Base-by-base conservation (phyloP, 2,329 filamentous ascomycete species). In the Talaromyces piceae region DNA sequence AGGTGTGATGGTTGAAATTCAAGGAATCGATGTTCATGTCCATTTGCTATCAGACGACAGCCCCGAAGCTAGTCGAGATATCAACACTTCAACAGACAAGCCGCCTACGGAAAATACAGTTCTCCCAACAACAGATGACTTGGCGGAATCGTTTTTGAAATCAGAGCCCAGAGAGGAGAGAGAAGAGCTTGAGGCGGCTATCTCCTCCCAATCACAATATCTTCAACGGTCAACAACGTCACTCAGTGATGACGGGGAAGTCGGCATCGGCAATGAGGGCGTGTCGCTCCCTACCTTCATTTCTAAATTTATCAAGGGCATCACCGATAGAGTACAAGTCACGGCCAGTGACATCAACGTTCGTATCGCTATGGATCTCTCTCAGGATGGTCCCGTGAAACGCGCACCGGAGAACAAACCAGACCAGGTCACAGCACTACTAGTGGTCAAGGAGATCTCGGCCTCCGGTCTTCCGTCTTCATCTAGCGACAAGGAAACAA, bases 1-100 rank as follows among this genome's bases (percentile, higher is more conserved):
- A 59, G 84, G 88, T 25, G 94, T 97, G 64, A 76, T 80, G 26
- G 81, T 91, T 60, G 87, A 95, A 63, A 78, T 91, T 20, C 83
- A 91, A 59, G 90, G 89, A 18, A 81, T 96, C 54, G 81, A 91
- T 57, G 78, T 94, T 27, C 79, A 83, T 54, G 63, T 88, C 22
- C 77, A 76, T 58, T 73, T 88, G 28, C 73, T 60, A 61, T 71
- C 55, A 66, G 71, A 68, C 61, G 59, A 66, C 58, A 49, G 30
- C 12, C 23, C 28, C 3, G 45, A 33, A 27, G 33, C 26, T 4
- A 37, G 18, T 12, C 18, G 23, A 25, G n/a, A 26, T 11, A 63
- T 67, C 52, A 62, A 66, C 43, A 53, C 60, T 5, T 57, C 56
- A 23, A 26, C 25, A 13, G 22, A 25, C 13, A 23, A 48, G 12